Percentiles rank a stretch among this genome's conserved stretches.
Evolutionary conservation across 331 rosid genomes (phyloP).

Genomic region (Malus hybrid): DNA sequence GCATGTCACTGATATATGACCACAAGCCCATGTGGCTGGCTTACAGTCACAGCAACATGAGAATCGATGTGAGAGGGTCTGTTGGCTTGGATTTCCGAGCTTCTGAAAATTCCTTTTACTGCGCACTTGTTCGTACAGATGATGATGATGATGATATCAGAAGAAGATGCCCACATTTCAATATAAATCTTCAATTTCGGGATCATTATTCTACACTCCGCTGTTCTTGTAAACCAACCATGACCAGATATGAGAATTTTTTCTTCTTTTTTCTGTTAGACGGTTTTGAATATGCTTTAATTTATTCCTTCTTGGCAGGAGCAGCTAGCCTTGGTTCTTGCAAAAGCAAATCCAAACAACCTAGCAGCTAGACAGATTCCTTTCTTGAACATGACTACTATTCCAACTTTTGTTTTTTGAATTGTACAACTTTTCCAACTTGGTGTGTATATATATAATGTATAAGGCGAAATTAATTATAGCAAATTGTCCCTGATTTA

Average conservation of each 20-base stretch:
- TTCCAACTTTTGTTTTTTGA: too few relatives aligned
- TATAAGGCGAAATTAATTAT: too few relatives aligned
- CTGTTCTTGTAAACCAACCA: too few relatives aligned
- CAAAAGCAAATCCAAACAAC: conserved; percentile 31
- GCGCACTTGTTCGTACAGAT: conserved; percentile 4
- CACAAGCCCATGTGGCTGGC: conserved; percentile 16
- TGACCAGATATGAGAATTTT: too few relatives aligned
- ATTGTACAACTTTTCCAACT: not conserved
- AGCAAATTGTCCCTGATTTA: too few relatives aligned
- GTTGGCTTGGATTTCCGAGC: conserved; percentile 35
- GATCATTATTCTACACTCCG: conserved; percentile 12
- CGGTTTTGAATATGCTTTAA: conserved; percentile 25
- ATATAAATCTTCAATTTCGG: conserved; percentile 22
- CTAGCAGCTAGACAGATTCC: conserved; percentile 18
- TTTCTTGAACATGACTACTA: conserved; percentile 17
- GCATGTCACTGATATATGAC: conserved; percentile 1
- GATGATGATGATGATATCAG: not conserved
- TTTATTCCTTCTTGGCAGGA: conserved; percentile 26
- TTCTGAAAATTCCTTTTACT: conserved; percentile 11
- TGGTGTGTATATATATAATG: not conserved
- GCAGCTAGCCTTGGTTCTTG: conserved; percentile 22
- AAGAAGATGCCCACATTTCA: conserved; percentile 22
- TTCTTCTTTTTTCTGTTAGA: not conserved
- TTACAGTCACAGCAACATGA: not conserved
- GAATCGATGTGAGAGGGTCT: not conserved